Conservation (phyloP, 345 rosid genomes). For the Microcos paniculata region DNA sequence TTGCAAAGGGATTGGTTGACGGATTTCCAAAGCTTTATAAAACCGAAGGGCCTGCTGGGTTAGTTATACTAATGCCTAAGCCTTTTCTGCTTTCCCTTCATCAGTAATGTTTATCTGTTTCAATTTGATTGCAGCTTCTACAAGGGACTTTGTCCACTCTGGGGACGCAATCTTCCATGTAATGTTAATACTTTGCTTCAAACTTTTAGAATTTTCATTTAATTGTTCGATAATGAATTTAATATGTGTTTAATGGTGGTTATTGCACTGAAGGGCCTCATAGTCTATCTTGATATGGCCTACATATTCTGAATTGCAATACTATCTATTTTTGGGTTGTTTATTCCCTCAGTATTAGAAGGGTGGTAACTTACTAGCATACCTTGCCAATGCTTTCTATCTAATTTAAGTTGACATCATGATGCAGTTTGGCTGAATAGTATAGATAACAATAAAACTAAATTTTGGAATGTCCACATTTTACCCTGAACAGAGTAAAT, state of each 20-base stretch:
- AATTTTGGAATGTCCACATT: neutral
- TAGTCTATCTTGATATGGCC: neutral
- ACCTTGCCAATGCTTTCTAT: neutral
- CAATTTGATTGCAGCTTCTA: conserved; percentile 42
- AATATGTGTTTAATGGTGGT: neutral
- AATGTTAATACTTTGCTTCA: conserved; percentile 29
- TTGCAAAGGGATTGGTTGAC: conserved; percentile 59
- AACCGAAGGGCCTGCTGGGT: conserved; percentile 63
- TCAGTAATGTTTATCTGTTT: conserved; percentile 12
- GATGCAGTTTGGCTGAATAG: neutral
- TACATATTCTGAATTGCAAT: conserved; percentile 1
- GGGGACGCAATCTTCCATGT: conserved; percentile 55
- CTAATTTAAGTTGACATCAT: neutral
- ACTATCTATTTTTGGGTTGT: neutral
- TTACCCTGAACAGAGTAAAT: neutral
- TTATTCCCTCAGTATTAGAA: neutral
- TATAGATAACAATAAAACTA: neutral
- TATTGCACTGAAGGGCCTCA: neutral
- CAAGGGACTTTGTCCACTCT: conserved; percentile 47
- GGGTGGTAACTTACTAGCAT: conserved; percentile 1
- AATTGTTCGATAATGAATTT: neutral
- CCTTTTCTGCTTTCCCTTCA: conserved; percentile 7
- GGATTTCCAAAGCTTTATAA: conserved; percentile 57
- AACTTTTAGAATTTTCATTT: conserved; percentile 21
- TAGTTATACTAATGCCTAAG: conserved; percentile 6